Evolutionary conservation across 805 yeast species (phyloP).

Genomic region (Brettanomyces nanus): DNA sequence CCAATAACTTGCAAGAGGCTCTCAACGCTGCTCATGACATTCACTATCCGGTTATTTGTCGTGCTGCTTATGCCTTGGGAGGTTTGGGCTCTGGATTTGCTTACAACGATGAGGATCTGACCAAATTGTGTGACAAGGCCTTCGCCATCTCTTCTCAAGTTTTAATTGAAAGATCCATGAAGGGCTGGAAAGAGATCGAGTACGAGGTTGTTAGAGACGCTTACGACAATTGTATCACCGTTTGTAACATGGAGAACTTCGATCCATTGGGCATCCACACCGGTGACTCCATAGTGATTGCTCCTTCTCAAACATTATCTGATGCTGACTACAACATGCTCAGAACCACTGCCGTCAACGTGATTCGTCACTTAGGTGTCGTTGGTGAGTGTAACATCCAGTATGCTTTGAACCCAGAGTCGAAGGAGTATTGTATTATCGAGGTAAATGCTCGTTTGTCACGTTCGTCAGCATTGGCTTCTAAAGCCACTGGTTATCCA

Average conservation of each 20-base stretch:
- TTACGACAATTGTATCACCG: conserved; percentile 95
- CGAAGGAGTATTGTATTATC: conserved; percentile 92
- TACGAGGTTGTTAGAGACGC: conserved; percentile 98
- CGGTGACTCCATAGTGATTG: conserved; percentile 98
- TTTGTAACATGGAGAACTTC: conserved; percentile 98
- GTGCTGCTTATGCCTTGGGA: conserved; percentile 97
- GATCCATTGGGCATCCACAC: conserved; percentile 98
- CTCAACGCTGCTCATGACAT: conserved; percentile 74
- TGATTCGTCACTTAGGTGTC: conserved; percentile 94
- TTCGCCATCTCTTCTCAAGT: conserved; percentile 96
- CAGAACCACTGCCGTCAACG: conserved; percentile 95
- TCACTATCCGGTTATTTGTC: conserved; percentile 91
- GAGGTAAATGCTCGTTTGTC: conserved; percentile 98
- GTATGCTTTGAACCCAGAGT: conserved; percentile 88
- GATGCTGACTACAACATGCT: conserved; percentile 98
- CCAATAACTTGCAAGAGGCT: conserved; percentile 74
- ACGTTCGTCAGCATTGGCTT: conserved; percentile 97
- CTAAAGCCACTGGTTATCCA: conserved; percentile 98
- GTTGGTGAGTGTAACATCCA: conserved; percentile 99
- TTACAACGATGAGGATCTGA: conserved; percentile 72
- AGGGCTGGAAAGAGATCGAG: conserved; percentile 99
- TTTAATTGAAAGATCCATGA: conserved; percentile 90
- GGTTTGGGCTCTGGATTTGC: conserved; percentile 99
- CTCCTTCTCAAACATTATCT: conserved; percentile 95
- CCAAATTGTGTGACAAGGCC: conserved; percentile 80